Evolutionary conservation across 129 eudicot species (phyloP).

Genomic region (Ambrosia artemisiifolia): DNA sequence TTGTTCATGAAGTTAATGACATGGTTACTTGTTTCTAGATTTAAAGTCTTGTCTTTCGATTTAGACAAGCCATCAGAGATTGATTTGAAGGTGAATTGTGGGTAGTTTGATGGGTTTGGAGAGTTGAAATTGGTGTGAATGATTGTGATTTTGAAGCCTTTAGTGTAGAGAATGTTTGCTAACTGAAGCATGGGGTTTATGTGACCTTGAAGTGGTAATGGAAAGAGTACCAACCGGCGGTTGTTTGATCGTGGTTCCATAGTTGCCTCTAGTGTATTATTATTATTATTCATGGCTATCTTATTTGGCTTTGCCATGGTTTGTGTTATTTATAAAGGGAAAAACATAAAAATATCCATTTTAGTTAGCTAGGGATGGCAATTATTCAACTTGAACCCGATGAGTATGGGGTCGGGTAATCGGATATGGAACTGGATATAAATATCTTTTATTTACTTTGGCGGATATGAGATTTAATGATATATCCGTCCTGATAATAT

Average conservation of each 20-base stretch:
- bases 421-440: no score
- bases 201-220: conserved; percentile 21
- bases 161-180: conserved; percentile 3
- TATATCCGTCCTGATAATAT: no score
- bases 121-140: conserved; percentile 22
- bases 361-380: no score
- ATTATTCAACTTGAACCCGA: no score
- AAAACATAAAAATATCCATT: no score
- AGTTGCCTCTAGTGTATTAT: no score
- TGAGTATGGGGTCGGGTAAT: no score
- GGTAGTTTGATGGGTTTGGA: conserved; percentile 19
- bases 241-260: background rate
- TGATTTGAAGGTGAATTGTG: conserved; percentile 19
- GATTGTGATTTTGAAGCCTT: conserved; percentile 23
- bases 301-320: no score
- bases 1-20: conserved; percentile 13
- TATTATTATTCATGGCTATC: no score
- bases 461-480: no score
- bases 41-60: background rate
- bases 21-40: background rate
- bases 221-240: conserved; percentile 12
- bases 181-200: conserved; percentile 30
- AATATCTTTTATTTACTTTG: no score
- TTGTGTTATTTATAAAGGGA: no score
- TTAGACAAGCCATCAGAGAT: conserved; percentile 17